Base-by-base conservation (phyloP, 345 rosid genomes). In the Gossypium australe region DNA sequence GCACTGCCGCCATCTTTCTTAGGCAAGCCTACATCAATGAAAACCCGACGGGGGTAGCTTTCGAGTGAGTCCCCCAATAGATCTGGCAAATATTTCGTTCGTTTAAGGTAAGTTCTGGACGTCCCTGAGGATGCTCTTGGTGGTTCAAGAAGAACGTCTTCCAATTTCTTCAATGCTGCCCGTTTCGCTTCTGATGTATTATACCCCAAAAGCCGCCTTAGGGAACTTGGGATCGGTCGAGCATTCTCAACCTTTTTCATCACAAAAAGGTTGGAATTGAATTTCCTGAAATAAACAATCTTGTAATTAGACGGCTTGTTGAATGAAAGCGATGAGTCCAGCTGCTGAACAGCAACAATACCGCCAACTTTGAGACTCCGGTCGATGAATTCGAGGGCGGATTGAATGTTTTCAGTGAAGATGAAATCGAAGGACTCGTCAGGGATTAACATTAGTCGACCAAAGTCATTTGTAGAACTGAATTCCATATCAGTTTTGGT, bases 61-160 rank as follows among this genome's bases (percentile, higher is more conserved):
- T 81, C 85, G 1, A 90, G 86, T 0, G 75, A 79, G 82, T 90
- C 90, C 20, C 89, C 90, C 80, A 86, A 78, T 24, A 91, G 77
- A 67, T 93, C 88, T 0, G 93, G 93, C 2, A 91, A 82, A 74
- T 86, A 91, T 38, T 77, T 75, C 14, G 90, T 90, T 57, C 79
- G 81, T 77, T 93, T 90, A 20, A 83, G 73, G 82, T 89, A 89
- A 1, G 80, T 67, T 44, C 83, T 87, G 0, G 93, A 89, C 59
- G 77, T 93, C 10, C 89, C 79, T 16, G 89, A 89, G 24, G 90
- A 84, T 13, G 89, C 85, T 80, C 93, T 72, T 55, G 98, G 97
- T 60, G 93, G 97, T 76, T 93, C 97, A 18, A 89, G 87, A 27
- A 88, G 92, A 17, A 89, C 97, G 62, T 93, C 92, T 79, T 93